Conservation (phyloP, 495 filamentous ascomycete genomes). For the Podospora anserina region DNA sequence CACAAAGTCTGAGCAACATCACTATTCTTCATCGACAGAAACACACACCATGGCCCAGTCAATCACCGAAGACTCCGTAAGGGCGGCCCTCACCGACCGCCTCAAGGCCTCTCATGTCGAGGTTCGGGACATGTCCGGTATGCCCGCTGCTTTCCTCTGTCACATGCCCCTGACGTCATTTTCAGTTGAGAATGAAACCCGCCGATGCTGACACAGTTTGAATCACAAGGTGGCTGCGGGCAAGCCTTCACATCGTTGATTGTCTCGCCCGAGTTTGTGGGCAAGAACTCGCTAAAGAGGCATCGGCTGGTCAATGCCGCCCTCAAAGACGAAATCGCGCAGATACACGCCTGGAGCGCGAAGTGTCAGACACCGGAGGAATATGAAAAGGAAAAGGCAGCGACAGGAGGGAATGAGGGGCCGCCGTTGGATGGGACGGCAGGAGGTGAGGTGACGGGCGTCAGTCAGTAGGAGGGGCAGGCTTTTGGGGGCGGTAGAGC, state of each 20-base stretch:
- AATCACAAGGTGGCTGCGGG: conserved; percentile 70
- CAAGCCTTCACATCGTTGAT: conserved; percentile 92
- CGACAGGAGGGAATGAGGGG: conserved; percentile 29
- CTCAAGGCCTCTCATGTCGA: conserved; percentile 83
- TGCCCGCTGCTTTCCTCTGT: conserved; percentile 10
- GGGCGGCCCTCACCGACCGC: conserved; percentile 63
- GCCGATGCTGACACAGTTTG: conserved; percentile 3
- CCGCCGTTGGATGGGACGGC: conserved; percentile 45
- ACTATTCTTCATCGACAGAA: conserved; percentile 15
- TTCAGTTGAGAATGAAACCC: neutral
- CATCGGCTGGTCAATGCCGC: conserved; percentile 86
- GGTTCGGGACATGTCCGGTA: conserved; percentile 92
- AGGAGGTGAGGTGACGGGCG: conserved; percentile 41
- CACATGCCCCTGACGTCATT: conserved; percentile 29
- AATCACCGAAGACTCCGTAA: conserved; percentile 68
- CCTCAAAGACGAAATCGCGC: conserved; percentile 87
- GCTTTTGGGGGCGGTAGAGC: neutral
- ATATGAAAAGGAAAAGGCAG: conserved; percentile 67
- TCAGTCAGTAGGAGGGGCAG: conserved; percentile 29
- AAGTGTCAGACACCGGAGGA: conserved; percentile 96
- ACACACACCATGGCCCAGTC: conserved; percentile 48
- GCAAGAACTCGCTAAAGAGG: conserved; percentile 81
- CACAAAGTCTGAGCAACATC: conserved; percentile 4
- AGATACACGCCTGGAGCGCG: conserved; percentile 97
- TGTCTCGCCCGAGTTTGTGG: conserved; percentile 80